Conservation (phyloP, 148 eudicot genomes). For the Nyssa sinensis region DNA sequence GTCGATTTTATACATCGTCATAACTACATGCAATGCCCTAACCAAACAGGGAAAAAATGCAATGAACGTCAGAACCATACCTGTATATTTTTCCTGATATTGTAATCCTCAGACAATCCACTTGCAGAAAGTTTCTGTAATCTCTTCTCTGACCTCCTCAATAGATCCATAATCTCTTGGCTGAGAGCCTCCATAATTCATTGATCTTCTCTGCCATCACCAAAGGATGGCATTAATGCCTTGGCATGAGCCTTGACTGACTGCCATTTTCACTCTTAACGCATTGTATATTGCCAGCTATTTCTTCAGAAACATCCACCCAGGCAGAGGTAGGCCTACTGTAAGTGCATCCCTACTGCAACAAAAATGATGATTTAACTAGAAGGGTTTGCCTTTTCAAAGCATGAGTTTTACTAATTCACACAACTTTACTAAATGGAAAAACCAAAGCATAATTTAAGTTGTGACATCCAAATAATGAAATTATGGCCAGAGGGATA, state of each 20-base stretch:
- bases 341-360: conserved; percentile 60
- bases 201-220: conserved; percentile 82
- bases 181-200: conserved; percentile 60
- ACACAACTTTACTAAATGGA: no score
- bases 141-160: no score
- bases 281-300: conserved; percentile 58
- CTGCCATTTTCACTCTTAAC: conserved; percentile 68
- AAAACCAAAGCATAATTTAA: no score
- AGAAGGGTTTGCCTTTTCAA: no score
- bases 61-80: conserved; percentile 31
- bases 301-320: conserved; percentile 88
- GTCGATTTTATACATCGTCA: no score
- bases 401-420: no score
- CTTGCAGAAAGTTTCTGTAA: no score
- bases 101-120: conserved; percentile 74
- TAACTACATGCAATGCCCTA: no score
- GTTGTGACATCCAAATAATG: no score
- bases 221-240: conserved; percentile 83
- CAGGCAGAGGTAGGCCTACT: conserved; percentile 82
- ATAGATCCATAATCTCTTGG: conserved; percentile 62
- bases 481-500: no score
- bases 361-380: conserved; percentile 9
- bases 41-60: no score
- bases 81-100: conserved; percentile 81
- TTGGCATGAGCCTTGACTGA: conserved; percentile 78